phyloP scores from a whole-genome alignment of 345 rosid genomes.

The Eucalyptus lansdowneana region DNA sequence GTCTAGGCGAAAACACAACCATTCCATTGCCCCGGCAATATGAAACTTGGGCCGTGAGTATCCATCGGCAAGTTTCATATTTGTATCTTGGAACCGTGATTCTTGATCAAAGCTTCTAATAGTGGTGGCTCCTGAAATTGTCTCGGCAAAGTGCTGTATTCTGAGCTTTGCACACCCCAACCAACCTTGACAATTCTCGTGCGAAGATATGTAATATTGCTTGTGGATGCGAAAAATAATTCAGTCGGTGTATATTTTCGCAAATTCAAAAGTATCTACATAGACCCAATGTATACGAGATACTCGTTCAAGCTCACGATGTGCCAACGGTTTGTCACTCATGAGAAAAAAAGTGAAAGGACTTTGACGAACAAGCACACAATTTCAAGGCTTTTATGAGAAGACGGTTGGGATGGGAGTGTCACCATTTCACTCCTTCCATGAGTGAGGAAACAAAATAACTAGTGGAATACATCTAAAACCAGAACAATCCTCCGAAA shows the following conservation, averaged over 20 bases:
- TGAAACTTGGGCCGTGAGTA: constrained; percentile 61
- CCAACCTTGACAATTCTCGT: constrained; percentile 60
- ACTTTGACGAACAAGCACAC: neutral
- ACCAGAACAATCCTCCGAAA: neutral
- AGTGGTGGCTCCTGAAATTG: constrained; percentile 64
- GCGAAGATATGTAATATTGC: constrained; percentile 68
- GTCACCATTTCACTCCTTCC: neutral
- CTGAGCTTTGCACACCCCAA: constrained; percentile 73
- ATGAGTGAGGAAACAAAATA: neutral
- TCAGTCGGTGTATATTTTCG: neutral
- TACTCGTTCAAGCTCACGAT: neutral
- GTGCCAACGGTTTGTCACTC: neutral
- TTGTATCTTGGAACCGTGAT: constrained; percentile 43
- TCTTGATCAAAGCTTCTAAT: constrained; percentile 77
- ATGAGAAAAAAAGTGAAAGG: neutral
- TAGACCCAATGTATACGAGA: neutral
- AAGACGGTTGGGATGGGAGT: neutral
- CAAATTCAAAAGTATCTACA: neutral
- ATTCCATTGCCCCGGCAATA: constrained; percentile 57
- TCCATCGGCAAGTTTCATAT: constrained; percentile 48
- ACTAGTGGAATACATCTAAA: neutral
- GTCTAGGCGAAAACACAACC: constrained; percentile 76
- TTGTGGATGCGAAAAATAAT: constrained; percentile 9
- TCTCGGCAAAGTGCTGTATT: constrained; percentile 80
- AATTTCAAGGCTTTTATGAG: neutral